Percentiles rank a stretch among this genome's conserved stretches.
phyloP scores from a whole-genome alignment of 1,284 basidiomycete genomes.

The Moesziomyces aphidis region DNA sequence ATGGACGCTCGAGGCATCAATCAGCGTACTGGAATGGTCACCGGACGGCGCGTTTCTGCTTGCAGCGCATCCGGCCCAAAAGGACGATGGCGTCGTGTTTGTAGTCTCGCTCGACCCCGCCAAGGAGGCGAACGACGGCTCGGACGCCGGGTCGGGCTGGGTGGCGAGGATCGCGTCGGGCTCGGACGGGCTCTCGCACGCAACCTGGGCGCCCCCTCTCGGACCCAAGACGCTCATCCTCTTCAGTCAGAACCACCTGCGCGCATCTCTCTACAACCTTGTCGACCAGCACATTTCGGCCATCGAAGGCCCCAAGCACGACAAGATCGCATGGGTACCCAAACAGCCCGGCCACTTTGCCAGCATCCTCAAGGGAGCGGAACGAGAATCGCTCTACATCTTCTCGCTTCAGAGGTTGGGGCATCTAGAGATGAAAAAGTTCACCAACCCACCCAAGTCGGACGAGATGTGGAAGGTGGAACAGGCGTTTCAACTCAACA shows the following conservation, averaged over 20 bases:
- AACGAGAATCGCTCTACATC: conserved; percentile 34
- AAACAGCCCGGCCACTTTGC: conserved; percentile 42
- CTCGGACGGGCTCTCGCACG: conserved; percentile 48
- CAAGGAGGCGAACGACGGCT: conserved; percentile 54
- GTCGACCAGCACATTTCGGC: conserved; percentile 48
- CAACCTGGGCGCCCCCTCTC: conserved; percentile 49
- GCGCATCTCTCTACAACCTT: conserved; percentile 45
- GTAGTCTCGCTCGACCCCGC: conserved; percentile 60
- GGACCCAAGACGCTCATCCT: conserved; percentile 49
- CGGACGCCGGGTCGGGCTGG: conserved; percentile 58
- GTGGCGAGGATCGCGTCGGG: conserved; percentile 56
- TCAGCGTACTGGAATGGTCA: conserved; percentile 56
- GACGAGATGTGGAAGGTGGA: conserved; percentile 41
- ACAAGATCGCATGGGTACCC: conserved; percentile 34
- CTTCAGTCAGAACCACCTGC: conserved; percentile 48
- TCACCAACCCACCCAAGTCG: conserved; percentile 24
- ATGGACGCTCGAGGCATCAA: conserved; percentile 49
- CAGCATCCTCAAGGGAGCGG: conserved; percentile 35
- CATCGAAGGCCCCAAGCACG: conserved; percentile 46
- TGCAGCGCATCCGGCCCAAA: conserved; percentile 28
- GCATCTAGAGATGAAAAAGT: conserved; percentile 19
- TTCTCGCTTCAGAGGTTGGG: conserved; percentile 26
- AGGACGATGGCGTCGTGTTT: conserved; percentile 49
- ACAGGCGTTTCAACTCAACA: conserved; percentile 84
- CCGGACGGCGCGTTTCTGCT: conserved; percentile 56